A percentile compares a stretch with the other conserved stretches of the same genome.
These are phyloP conservation scores for Cadophora sp. DNA, from an alignment of 2,329 filamentous ascomycete genomes.

Conservation along the genomic window DNA sequence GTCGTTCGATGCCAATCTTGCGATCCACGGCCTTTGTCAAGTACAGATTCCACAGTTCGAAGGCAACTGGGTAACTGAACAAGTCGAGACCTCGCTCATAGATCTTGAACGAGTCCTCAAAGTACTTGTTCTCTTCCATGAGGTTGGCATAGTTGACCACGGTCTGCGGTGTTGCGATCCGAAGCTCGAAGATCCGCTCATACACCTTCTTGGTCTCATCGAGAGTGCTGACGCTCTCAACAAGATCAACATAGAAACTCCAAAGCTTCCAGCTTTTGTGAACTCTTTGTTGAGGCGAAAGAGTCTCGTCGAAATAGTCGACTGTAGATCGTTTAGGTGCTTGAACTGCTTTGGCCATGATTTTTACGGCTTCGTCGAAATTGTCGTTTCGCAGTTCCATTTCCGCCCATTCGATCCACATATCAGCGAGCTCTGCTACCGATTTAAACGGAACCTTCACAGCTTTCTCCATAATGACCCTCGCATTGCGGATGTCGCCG, in stretches of 20 bases:
- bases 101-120: conserved; percentile 96
- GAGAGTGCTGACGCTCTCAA: conserved; percentile 89
- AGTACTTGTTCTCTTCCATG: conserved; percentile 92
- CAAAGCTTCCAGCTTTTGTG: conserved; percentile 99
- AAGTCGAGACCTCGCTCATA: conserved; percentile 96
- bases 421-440: conserved; percentile 94
- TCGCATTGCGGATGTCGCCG: conserved; percentile 82
- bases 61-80: conserved; percentile 98
- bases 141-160: conserved; percentile 98
- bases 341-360: conserved; percentile 97
- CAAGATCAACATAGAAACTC: conserved; percentile 98
- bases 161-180: conserved; percentile 96
- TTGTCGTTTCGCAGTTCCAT: conserved; percentile 97
- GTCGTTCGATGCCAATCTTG: conserved; percentile 91
- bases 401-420: conserved; percentile 99
- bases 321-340: conserved; percentile 97
- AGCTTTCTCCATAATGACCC: conserved; percentile 96
- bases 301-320: conserved; percentile 97
- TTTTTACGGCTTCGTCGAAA: conserved; percentile 90
- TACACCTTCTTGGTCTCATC: conserved; percentile 95
- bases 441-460: conserved; percentile 98
- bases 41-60: conserved; percentile 98
- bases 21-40: conserved; percentile 96
- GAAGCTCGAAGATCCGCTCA: conserved; percentile 96
- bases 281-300: conserved; percentile 93